Evolutionary conservation across 306 rosid genomes (phyloP).

Genomic region (Citrullus mucosospermus): DNA sequence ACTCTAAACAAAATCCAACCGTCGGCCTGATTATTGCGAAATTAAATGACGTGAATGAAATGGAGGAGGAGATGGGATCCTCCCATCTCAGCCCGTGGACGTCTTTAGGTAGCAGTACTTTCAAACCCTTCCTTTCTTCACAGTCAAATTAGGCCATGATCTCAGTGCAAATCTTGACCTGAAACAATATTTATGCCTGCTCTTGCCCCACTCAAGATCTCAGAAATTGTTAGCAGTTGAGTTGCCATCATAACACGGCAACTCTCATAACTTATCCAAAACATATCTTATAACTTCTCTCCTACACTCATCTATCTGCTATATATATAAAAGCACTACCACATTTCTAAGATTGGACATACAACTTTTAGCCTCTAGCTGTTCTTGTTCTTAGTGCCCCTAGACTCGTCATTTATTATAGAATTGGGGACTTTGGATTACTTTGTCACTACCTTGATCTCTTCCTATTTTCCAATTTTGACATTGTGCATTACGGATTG

Average conservation of each 20-base stretch:
- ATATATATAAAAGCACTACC: not conserved
- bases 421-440: not conserved
- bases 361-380: not conserved
- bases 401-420: not conserved
- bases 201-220: not conserved
- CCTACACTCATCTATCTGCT: not conserved
- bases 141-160: no score
- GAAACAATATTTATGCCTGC: no score
- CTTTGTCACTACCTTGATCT: not conserved
- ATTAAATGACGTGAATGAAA: no score
- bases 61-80: no score
- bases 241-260: not conserved
- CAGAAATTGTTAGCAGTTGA: not conserved
- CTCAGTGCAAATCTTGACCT: no score
- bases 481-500: not conserved
- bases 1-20: no score
- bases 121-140: no score
- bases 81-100: no score
- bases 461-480: not conserved
- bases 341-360: no score
- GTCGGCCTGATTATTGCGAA: no score
- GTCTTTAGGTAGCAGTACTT: no score
- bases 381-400: not conserved
- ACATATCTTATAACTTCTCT: not conserved
- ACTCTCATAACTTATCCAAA: not conserved